A percentile compares a stretch with the other conserved stretches of the same genome.
Conservation (phyloP, 331 rosid species). For the Malus hybrid region DNA sequence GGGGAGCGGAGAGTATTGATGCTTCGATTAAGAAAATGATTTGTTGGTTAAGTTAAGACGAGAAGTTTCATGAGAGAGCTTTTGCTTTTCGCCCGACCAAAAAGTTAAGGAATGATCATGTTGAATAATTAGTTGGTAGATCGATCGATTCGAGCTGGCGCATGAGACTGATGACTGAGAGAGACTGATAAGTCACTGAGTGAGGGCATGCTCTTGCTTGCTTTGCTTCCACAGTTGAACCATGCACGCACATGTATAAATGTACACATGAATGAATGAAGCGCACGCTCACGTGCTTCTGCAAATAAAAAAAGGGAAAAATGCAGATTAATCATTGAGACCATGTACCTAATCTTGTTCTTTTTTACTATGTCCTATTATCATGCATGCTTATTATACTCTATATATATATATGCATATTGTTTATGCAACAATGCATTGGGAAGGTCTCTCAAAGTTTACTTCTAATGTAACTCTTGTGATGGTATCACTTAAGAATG, state of each 20-base stretch:
- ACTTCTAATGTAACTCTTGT: background rate
- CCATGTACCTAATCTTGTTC: conserved; percentile 22
- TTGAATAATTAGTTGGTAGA: conserved; percentile 16
- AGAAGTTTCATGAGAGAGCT: background rate
- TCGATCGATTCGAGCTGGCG: background rate
- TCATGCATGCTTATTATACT: background rate
- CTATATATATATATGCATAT: too few relatives aligned
- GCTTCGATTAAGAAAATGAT: conserved; percentile 15
- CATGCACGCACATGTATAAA: background rate
- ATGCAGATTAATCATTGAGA: conserved; percentile 21
- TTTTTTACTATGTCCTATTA: background rate
- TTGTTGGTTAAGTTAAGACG: background rate
- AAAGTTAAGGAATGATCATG: conserved; percentile 11
- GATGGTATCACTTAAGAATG: background rate
- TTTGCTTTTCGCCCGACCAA: conserved; percentile 19
- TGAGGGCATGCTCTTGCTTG: background rate
- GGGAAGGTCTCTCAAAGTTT: background rate
- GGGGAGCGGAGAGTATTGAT: too few relatives aligned
- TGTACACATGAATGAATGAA: background rate
- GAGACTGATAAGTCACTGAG: background rate
- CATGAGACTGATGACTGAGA: background rate
- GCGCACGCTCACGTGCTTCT: conserved; percentile 30
- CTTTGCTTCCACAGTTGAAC: too few relatives aligned
- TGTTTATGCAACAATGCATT: background rate
- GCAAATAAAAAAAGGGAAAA: background rate